phyloP scores from a whole-genome alignment of 1,284 basidiomycete genomes.

The Austroboletus niveus region DNA sequence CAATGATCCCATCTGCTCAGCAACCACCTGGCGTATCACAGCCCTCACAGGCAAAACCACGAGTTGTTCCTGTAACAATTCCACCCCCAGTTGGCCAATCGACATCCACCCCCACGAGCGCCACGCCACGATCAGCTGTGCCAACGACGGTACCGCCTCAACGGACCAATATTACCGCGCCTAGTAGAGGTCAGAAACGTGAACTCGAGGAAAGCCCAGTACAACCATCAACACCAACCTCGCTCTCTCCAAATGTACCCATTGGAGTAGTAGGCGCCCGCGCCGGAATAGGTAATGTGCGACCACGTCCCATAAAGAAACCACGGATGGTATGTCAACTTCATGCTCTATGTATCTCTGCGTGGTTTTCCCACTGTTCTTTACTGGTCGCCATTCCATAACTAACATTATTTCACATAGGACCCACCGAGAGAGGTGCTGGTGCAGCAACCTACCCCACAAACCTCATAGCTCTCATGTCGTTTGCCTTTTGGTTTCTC shows the following conservation, averaged over 20 bases:
- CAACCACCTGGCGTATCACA: constrained; percentile 31
- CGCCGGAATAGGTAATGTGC: constrained; percentile 52
- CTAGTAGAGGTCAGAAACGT: constrained; percentile 50
- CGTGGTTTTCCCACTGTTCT: not conserved
- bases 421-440: constrained; percentile 41
- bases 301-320: constrained; percentile 74
- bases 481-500: not conserved
- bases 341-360: not conserved
- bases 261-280: constrained; percentile 44
- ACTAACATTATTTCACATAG: constrained; percentile 24
- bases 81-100: constrained; percentile 23
- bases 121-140: constrained; percentile 32
- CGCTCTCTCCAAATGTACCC: constrained; percentile 29
- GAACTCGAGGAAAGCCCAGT: constrained; percentile 40
- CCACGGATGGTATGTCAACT: constrained; percentile 59
- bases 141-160: constrained; percentile 24
- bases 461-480: constrained; percentile 35
- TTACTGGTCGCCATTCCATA: constrained; percentile 9
- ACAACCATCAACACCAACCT: constrained; percentile 20
- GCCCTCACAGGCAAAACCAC: constrained; percentile 36
- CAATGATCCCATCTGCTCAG: constrained; percentile 26
- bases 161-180: constrained; percentile 18
- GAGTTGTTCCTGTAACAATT: constrained; percentile 36
- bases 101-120: constrained; percentile 31
- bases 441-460: constrained; percentile 47